Evolutionary conservation across 1,284 basidiomycete species (phyloP).

Genomic region (Spongiforma sp.): DNA sequence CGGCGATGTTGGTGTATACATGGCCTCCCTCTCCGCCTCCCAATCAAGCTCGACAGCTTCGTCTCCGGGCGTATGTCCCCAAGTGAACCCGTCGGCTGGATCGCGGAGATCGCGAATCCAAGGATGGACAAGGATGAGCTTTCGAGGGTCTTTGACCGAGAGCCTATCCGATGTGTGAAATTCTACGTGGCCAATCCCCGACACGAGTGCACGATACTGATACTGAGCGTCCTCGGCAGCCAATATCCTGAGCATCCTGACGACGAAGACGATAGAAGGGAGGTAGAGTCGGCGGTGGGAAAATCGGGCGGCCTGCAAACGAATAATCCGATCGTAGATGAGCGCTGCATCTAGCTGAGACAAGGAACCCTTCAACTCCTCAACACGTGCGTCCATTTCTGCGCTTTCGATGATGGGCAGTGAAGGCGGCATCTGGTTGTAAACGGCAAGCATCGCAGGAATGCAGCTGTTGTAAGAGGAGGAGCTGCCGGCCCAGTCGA

Average conservation of each 20-base stretch:
- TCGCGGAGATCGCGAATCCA: conserved; percentile 5
- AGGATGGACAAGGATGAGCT: conserved; percentile 1
- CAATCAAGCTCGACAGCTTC: not conserved
- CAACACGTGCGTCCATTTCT: not conserved
- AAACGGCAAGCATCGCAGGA: conserved; percentile 12
- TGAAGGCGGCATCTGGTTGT: conserved; percentile 3
- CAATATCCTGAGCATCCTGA: not conserved
- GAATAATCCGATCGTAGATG: not conserved
- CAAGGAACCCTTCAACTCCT: not conserved
- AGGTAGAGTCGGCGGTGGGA: conserved; percentile 2
- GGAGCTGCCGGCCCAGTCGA: conserved; percentile 22
- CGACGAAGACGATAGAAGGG: conserved; percentile 1
- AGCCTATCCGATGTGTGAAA: not conserved
- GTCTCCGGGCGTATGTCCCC: not conserved
- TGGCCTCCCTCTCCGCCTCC: not conserved
- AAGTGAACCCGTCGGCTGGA: not conserved
- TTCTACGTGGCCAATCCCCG: not conserved
- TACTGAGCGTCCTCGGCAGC: not conserved
- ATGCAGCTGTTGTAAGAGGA: conserved; percentile 23
- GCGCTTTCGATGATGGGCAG: not conserved
- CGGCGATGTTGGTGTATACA: not conserved
- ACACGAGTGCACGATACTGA: not conserved
- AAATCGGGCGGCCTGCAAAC: conserved; percentile 2
- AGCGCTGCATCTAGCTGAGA: not conserved
- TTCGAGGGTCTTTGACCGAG: not conserved